phyloP scores from a whole-genome alignment of 495 filamentous ascomycete genomes.

The Neurospora sp. region DNA sequence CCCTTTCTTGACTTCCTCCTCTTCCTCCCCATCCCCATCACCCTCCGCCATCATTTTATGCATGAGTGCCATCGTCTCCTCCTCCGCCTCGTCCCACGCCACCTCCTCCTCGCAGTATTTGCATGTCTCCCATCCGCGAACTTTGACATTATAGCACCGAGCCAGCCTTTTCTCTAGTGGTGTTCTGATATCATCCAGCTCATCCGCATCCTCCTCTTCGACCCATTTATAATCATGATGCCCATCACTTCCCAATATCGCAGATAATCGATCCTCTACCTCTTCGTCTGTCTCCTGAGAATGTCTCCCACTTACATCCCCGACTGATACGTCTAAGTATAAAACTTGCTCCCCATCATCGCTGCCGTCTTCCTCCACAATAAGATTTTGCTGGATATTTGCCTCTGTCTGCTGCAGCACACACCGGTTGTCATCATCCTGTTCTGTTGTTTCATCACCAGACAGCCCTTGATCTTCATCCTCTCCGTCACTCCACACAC shows the following conservation, averaged over 20 bases:
- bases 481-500: background rate
- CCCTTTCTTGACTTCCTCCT: background rate
- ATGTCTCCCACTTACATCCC: background rate
- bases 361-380: background rate
- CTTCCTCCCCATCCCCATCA: background rate
- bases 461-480: background rate
- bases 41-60: background rate
- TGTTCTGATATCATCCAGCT: background rate
- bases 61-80: background rate
- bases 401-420: background rate
- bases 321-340: background rate
- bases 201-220: background rate
- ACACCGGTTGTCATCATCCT: background rate
- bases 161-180: background rate
- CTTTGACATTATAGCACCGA: background rate
- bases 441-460: background rate
- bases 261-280: background rate
- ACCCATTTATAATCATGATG: background rate
- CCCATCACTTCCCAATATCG: background rate
- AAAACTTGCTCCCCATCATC: background rate
- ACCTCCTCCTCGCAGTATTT: slow-evolving; percentile 4
- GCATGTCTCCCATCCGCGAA: background rate
- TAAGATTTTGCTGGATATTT: background rate
- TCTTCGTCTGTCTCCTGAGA: background rate
- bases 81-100: background rate